Conservation (phyloP, 2,329 filamentous ascomycete species). For the Aotearoamyces nothofagi region DNA sequence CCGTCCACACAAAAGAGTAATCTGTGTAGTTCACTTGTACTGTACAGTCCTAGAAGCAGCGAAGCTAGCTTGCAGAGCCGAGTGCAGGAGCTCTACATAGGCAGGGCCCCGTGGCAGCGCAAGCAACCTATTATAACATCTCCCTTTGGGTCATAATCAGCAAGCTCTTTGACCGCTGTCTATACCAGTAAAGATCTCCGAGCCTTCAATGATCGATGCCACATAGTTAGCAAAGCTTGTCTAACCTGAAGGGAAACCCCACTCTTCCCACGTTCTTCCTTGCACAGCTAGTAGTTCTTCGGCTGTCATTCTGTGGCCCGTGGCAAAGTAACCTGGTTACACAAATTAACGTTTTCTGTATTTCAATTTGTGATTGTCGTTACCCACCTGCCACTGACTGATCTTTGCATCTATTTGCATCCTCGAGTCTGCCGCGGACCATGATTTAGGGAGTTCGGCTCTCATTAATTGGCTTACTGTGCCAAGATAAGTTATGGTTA, state of each 20-base stretch:
- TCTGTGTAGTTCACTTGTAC: too few species aligned
- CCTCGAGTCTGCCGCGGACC: slow-evolving; percentile 86
- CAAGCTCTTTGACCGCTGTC: too few species aligned
- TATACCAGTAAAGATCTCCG: too few species aligned
- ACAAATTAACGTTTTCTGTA: too few species aligned
- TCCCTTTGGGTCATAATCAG: too few species aligned
- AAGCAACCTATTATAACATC: too few species aligned
- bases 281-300: slow-evolving; percentile 77
- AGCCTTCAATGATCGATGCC: slow-evolving; percentile 1
- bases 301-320: slow-evolving; percentile 75
- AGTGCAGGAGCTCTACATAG: too few species aligned
- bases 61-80: too few species aligned
- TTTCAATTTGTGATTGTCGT: slow-evolving; percentile 2
- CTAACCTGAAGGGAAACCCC: slow-evolving; percentile 12
- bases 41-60: too few species aligned
- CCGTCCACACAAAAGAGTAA: too few species aligned
- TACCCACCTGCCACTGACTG: slow-evolving; percentile 68
- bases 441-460: slow-evolving; percentile 84
- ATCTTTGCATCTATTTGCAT: slow-evolving; percentile 99
- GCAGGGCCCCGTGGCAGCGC: too few species aligned
- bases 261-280: slow-evolving; percentile 84
- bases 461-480: slow-evolving; percentile 73
- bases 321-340: slow-evolving; percentile 61
- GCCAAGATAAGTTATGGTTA: neutral
- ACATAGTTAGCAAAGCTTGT: neutral